Evolutionary conservation across 495 filamentous ascomycete genomes (phyloP).

Genomic region (Pseudevernia furfuracea): DNA sequence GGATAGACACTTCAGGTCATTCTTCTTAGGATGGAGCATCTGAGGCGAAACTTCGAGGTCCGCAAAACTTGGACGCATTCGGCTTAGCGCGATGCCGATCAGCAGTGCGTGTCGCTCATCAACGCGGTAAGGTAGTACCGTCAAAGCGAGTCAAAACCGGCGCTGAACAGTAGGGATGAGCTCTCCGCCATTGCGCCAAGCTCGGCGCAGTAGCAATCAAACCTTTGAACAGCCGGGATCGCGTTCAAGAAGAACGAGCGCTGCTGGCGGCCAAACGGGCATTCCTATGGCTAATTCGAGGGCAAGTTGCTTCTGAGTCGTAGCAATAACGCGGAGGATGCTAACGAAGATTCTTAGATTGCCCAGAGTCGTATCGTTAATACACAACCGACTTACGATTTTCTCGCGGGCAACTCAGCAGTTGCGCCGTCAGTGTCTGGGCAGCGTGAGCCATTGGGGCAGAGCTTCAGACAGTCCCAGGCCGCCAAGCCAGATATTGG

Average conservation of each 20-base stretch:
- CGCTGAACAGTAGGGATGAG: slow-evolving; percentile 20
- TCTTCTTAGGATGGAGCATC: no score
- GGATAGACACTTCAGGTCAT: no score
- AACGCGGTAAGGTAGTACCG: not conserved
- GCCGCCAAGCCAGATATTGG: slow-evolving; percentile 26
- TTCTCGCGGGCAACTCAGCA: slow-evolving; percentile 46
- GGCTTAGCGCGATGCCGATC: not conserved
- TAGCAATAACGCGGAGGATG: not conserved
- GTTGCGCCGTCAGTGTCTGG: slow-evolving; percentile 22
- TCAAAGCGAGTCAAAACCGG: slow-evolving; percentile 2
- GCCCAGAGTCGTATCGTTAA: slow-evolving; percentile 28
- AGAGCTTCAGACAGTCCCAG: slow-evolving; percentile 35
- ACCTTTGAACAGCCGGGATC: slow-evolving; percentile 8
- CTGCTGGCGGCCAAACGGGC: slow-evolving; percentile 15
- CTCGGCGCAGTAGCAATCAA: slow-evolving; percentile 21
- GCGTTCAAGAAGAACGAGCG: slow-evolving; percentile 12
- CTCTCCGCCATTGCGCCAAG: slow-evolving; percentile 25
- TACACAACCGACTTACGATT: slow-evolving; percentile 54
- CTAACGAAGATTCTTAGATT: slow-evolving; percentile 15
- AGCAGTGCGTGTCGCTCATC: not conserved
- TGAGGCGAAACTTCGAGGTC: no score
- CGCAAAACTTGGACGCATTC: no score
- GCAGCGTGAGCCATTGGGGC: slow-evolving; percentile 27
- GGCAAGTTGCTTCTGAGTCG: slow-evolving; percentile 15
- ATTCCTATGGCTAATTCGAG: slow-evolving; percentile 28